These are phyloP conservation scores for Avena eriantha DNA, from an alignment of 176 grass and related monocot genomes.

Conservation along the genomic window DNA sequence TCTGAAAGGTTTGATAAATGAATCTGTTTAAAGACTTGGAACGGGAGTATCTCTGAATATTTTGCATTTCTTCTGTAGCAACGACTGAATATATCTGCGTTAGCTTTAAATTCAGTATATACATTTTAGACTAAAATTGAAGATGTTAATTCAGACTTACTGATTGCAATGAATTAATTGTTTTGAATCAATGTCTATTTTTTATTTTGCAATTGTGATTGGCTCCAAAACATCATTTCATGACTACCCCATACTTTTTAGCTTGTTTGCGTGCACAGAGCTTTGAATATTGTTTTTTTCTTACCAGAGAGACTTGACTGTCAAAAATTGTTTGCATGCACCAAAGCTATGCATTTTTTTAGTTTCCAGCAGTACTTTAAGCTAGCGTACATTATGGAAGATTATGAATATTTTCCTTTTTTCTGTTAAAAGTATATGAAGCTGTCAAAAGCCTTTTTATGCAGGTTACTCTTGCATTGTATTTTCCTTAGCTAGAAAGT, in stretches of 20 bases:
- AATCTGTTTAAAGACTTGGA: neutral
- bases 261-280: neutral
- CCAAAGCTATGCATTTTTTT: neutral
- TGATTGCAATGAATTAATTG: slow-evolving; percentile 4
- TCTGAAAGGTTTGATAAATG: neutral
- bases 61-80: slow-evolving; percentile 1
- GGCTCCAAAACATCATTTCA: neutral
- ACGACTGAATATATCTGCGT: neutral
- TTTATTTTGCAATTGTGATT: neutral
- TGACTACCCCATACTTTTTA: slow-evolving; percentile 1
- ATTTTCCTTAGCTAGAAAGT: slow-evolving; percentile 6
- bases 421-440: neutral
- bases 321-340: neutral
- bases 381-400: neutral
- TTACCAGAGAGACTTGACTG: too few relatives aligned
- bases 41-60: neutral
- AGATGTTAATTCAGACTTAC: neutral
- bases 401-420: neutral
- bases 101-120: neutral
- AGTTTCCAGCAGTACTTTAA: neutral
- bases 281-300: too few relatives aligned
- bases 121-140: neutral
- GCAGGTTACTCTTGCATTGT: neutral
- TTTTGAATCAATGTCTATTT: neutral
- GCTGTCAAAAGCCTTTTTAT: neutral